Evolutionary conservation across 805 yeast genomes (phyloP).

Genomic region (Saccharomyces kudriavzevii): DNA sequence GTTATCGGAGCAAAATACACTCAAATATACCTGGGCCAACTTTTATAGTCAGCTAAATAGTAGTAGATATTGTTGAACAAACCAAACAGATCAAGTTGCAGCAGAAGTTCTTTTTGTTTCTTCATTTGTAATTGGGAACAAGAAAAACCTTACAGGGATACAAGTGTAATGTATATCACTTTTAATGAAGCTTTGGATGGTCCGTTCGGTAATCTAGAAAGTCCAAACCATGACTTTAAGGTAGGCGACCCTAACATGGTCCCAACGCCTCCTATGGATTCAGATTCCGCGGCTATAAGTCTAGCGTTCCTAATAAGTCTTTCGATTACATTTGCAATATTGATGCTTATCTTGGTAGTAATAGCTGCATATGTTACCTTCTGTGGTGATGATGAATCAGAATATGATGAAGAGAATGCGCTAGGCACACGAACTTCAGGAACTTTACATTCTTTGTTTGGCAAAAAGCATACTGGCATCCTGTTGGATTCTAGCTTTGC

Average conservation of each 20-base stretch:
- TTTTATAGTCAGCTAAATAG: background rate
- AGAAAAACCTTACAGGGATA: background rate
- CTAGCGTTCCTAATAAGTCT: constrained; percentile 29
- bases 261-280: constrained; percentile 18
- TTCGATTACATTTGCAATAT: constrained; percentile 29
- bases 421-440: constrained; percentile 4
- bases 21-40: background rate
- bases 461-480: constrained; percentile 21
- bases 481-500: constrained; percentile 26
- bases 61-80: background rate
- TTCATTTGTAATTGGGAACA: background rate
- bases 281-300: constrained; percentile 26
- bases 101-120: background rate
- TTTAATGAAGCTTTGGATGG: background rate
- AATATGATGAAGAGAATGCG: constrained; percentile 27
- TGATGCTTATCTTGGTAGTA: constrained; percentile 26
- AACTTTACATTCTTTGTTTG: constrained; percentile 17
- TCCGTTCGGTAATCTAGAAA: background rate
- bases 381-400: constrained; percentile 27
- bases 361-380: constrained; percentile 29
- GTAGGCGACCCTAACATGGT: background rate
- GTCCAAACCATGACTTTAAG: background rate
- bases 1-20: background rate
- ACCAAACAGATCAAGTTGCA: background rate
- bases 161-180: background rate